phyloP scores from a whole-genome alignment of 2,329 filamentous ascomycete genomes.

The Metarhizium sp. region DNA sequence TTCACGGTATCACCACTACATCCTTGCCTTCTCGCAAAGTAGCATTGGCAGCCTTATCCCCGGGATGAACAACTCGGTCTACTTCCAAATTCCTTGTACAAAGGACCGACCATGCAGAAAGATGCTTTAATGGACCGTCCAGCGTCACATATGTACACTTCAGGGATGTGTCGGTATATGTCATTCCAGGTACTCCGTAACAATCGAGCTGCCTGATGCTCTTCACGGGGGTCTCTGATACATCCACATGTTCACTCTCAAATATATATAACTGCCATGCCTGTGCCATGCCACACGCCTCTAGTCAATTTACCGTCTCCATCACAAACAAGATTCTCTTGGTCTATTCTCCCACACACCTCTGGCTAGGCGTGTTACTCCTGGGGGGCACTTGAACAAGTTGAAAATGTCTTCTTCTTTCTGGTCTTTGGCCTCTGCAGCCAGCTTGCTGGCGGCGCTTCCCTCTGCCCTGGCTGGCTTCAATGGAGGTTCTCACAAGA shows the following conservation, averaged over 20 bases:
- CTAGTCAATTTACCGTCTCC: background rate
- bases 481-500: conserved; percentile 33
- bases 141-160: background rate
- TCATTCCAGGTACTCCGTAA: background rate
- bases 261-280: background rate
- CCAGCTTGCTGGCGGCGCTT: conserved; percentile 14
- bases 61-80: background rate
- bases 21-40: background rate
- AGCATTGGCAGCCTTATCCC: background rate
- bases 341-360: background rate
- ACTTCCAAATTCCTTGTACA: background rate
- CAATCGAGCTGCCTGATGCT: background rate
- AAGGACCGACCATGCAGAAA: background rate
- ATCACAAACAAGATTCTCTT: background rate
- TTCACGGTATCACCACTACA: background rate
- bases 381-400: background rate
- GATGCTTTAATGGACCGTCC: background rate
- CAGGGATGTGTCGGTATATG: background rate
- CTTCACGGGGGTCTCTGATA: background rate
- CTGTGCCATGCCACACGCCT: background rate
- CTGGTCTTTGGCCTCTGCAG: conserved; percentile 7
- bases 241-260: background rate
- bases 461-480: conserved; percentile 32
- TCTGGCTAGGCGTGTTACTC: background rate
- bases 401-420: conserved; percentile 6